Evolutionary conservation across 2,329 filamentous ascomycete genomes (phyloP), one percentile per base, ranked within the genome.

Genomic region (Fusarium burgessii): DNA sequence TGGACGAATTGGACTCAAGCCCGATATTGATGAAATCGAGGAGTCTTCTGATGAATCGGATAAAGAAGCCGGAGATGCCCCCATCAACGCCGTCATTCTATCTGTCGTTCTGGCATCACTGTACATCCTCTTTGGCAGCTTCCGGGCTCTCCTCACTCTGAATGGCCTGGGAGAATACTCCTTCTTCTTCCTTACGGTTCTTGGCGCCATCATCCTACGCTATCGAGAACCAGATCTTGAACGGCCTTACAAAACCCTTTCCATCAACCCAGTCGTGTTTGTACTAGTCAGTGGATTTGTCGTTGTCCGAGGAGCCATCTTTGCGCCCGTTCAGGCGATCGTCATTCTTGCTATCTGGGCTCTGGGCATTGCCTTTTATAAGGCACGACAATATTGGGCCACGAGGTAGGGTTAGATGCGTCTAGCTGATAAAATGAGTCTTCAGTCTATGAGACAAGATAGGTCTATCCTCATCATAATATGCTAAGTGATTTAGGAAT

Each of bases 161-260:
- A 89, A 88, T 55, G 87, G 87, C 0, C 78, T 89, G 7, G 87
- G 86, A 17, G 87, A 89, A 72, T 91, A 88, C 75, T 85, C 89
- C 0, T 91, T 91, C 78, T 91, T 91, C 79, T 89, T 91, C 73
- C 81, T 90, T 33, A 88, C 89, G 0, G 88, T 90, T 0, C 72
- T 90, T 1, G 89, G 89, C 0, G 85, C 88, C 3, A 80, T 90
- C 13, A 79, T 90, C 18, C 78, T 91, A 45, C 84, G 89, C 15
- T 84, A 84, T 59, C 83, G 86, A 2, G 88, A 91, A 74, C 89
- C 89, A 1, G 76, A 79, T 0, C 80, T 91, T 5, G 71, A 80
- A 0, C 78, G 89, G 14, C 89, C 89, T 0, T 91, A 90, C 72
- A 86, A 85, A 75, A 85, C 88, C 0, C 78, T 80, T 17, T 72